Evolutionary conservation across 768 basidiomycete genomes (phyloP).

Genomic region (Leccinum incarnatum): DNA sequence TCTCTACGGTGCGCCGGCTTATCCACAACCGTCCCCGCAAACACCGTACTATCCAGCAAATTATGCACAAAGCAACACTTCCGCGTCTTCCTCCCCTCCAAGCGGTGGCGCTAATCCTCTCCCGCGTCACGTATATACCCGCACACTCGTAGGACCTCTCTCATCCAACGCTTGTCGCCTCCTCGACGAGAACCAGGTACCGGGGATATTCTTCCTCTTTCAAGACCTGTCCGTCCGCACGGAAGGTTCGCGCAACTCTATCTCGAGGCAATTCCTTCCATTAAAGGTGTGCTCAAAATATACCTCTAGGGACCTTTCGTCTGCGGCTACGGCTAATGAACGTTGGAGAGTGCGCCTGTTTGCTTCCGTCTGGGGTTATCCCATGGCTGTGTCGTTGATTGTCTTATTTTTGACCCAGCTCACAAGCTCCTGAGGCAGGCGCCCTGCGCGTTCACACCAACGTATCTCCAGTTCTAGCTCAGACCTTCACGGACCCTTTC

Average conservation of each 20-base stretch:
- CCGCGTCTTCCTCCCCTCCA: slow-evolving; percentile 29
- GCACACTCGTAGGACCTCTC: slow-evolving; percentile 87
- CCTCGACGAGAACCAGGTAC: slow-evolving; percentile 78
- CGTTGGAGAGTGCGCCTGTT: slow-evolving; percentile 76
- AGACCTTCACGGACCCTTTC: slow-evolving; percentile 80
- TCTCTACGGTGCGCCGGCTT: slow-evolving; percentile 26
- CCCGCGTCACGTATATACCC: slow-evolving; percentile 72
- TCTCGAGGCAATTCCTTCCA: slow-evolving; percentile 20
- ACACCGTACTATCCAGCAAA: slow-evolving; percentile 30
- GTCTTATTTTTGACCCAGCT: slow-evolving; percentile 39
- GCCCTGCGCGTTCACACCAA: slow-evolving; percentile 63
- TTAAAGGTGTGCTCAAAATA: slow-evolving; percentile 22
- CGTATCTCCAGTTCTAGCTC: slow-evolving; percentile 75
- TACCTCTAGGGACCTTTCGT: slow-evolving; percentile 68
- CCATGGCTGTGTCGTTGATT: slow-evolving; percentile 20
- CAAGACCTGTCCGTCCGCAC: slow-evolving; percentile 92
- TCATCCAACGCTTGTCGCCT: slow-evolving; percentile 84
- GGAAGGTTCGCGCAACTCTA: slow-evolving; percentile 59
- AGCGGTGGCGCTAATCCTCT: slow-evolving; percentile 40
- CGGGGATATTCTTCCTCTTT: slow-evolving; percentile 93
- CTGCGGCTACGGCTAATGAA: slow-evolving; percentile 87
- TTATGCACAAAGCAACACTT: slow-evolving; percentile 21
- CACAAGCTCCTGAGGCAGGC: slow-evolving; percentile 70
- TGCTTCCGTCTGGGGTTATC: slow-evolving; percentile 14
- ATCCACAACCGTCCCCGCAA: slow-evolving; percentile 29